A percentile compares a stretch with the other conserved stretches of the same genome.
These are phyloP conservation scores for Toxicodendron radicans DNA, from an alignment of 345 rosid genomes.

Conservation along the genomic window DNA sequence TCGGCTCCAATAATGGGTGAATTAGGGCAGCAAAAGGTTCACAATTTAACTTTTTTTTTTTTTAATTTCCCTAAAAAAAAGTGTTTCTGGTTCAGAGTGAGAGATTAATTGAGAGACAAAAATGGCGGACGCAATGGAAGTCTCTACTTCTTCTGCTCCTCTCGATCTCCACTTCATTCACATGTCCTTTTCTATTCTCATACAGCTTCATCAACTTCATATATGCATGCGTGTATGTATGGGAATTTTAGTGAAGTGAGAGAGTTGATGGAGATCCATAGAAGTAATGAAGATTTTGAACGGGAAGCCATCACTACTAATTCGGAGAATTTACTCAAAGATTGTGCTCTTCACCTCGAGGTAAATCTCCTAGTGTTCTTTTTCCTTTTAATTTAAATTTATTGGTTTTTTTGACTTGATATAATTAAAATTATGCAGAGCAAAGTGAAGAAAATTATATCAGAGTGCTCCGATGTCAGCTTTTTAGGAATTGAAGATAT, in stretches of 20 bases:
- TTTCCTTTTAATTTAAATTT: not conserved
- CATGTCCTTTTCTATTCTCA: conserved; percentile 29
- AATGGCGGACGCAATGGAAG: conserved; percentile 34
- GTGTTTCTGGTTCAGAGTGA: not conserved
- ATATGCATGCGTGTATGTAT: not conserved
- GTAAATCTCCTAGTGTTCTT: conserved; percentile 29
- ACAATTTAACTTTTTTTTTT: conserved; percentile 12
- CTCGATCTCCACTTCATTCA: conserved; percentile 39
- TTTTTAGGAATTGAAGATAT: conserved; percentile 64
- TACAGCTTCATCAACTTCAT: not conserved
- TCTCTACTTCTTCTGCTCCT: conserved; percentile 25
- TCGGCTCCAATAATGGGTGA: conserved; percentile 50
- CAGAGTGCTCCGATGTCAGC: conserved; percentile 52
- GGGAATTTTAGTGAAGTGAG: conserved; percentile 42
- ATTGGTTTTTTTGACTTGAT: conserved; percentile 3
- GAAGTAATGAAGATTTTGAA: conserved; percentile 32
- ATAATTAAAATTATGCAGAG: conserved; percentile 34
- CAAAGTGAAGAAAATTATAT: conserved; percentile 57
- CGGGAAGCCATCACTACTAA: conserved; percentile 27
- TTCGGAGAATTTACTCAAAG: conserved; percentile 40
- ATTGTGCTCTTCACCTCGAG: conserved; percentile 56
- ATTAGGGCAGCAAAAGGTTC: conserved; percentile 89
- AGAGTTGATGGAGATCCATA: conserved; percentile 49
- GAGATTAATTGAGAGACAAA: not conserved
- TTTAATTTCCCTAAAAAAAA: conserved; percentile 23